A percentile compares a stretch with the other conserved stretches of the same genome.
Conservation (phyloP, 2,329 filamentous ascomycete genomes). For the Colletotrichum eremochloae region DNA sequence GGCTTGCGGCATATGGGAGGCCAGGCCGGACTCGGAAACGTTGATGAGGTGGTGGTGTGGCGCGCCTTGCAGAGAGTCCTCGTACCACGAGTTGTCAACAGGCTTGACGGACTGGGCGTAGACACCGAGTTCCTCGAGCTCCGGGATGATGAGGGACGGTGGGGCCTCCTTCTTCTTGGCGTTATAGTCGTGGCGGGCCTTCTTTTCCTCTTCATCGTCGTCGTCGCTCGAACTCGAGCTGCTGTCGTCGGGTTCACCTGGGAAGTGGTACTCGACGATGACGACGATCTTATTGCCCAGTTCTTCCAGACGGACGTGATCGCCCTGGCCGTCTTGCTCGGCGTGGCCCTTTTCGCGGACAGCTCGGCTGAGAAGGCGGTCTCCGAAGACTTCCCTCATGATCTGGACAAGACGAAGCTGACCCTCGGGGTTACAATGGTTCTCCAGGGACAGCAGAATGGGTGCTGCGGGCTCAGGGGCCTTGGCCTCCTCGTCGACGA, state of each 20-base stretch:
- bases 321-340: constrained; percentile 64
- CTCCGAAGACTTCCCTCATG: constrained; percentile 73
- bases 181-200: constrained; percentile 56
- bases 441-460: constrained; percentile 75
- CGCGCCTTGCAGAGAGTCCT: constrained; percentile 64
- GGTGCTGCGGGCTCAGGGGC: constrained; percentile 64
- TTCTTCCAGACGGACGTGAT: constrained; percentile 70
- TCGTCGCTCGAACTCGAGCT: constrained; percentile 53
- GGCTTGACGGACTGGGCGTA: constrained; percentile 80
- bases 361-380: constrained; percentile 69
- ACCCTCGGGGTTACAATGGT: constrained; percentile 72
- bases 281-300: constrained; percentile 74
- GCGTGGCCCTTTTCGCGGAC: constrained; percentile 68
- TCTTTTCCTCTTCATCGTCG: constrained; percentile 60
- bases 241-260: constrained; percentile 61
- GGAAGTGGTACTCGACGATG: constrained; percentile 76
- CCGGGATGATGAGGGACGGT: constrained; percentile 69
- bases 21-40: constrained; percentile 73
- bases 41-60: constrained; percentile 78
- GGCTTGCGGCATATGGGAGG: constrained; percentile 61
- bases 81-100: constrained; percentile 74
- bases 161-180: constrained; percentile 64
- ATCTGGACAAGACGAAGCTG: constrained; percentile 74
- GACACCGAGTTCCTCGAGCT: constrained; percentile 74
- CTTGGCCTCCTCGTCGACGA: constrained; percentile 69